Conservation (phyloP, 2,329 filamentous ascomycete species). For the Epicoccum sorghinum region DNA sequence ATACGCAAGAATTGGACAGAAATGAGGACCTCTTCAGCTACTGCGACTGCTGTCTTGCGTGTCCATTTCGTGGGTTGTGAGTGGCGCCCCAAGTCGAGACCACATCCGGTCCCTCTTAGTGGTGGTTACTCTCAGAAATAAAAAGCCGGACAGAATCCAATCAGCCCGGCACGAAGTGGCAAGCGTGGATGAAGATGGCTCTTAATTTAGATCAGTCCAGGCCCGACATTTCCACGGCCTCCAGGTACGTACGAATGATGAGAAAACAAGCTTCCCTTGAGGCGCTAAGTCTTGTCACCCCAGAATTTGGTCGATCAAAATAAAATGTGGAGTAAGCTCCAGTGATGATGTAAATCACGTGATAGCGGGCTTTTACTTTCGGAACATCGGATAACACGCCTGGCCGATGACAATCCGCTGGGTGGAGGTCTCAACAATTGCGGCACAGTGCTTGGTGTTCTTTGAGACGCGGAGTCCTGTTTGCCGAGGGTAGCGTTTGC, state of each 20-base stretch:
- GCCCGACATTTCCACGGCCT: not conserved
- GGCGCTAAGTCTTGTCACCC: conserved; percentile 10
- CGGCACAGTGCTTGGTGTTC: too few species aligned
- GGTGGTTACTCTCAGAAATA: not conserved
- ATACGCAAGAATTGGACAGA: not conserved
- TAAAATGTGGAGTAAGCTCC: not conserved
- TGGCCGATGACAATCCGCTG: too few species aligned
- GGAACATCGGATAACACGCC: too few species aligned
- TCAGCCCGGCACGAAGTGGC: conserved; percentile 3
- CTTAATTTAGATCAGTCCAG: conserved; percentile 3
- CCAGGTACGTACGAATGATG: conserved; percentile 6
- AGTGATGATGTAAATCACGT: conserved; percentile 14
- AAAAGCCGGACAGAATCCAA: not conserved
- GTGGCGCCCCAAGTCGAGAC: not conserved
- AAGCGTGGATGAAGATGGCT: conserved; percentile 4
- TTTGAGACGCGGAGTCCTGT: too few species aligned
- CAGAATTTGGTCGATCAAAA: conserved; percentile 7
- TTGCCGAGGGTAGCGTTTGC: too few species aligned
- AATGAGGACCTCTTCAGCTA: too few species aligned
- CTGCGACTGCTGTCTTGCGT: not conserved
- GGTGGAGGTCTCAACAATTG: too few species aligned
- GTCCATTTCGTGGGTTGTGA: not conserved
- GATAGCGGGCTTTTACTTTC: not conserved
- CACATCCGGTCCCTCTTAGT: not conserved
- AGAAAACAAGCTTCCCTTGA: conserved; percentile 3